Conservation (phyloP, 345 rosid genomes). For the Nasturtium officinale region DNA sequence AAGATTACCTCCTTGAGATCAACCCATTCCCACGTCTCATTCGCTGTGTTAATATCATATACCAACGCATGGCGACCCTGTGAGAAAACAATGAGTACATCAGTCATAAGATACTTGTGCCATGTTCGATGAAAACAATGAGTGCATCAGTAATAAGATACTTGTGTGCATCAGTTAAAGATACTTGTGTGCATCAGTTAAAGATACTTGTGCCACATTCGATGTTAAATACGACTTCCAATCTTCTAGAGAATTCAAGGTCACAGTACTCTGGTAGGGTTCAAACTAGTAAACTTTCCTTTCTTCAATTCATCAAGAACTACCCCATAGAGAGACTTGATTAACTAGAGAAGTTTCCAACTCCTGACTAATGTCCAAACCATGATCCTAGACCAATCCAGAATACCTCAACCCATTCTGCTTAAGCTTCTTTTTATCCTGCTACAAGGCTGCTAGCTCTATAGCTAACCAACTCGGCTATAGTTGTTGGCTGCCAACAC, state of each 20-base stretch:
- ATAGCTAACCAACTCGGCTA: background rate
- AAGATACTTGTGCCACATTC: too few relatives aligned
- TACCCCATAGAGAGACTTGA: slow-evolving; percentile 1
- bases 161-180: too few relatives aligned
- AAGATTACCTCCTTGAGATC: slow-evolving; percentile 81
- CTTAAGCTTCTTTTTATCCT: background rate
- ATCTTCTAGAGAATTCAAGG: background rate
- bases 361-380: background rate
- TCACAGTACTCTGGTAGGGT: background rate
- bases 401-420: background rate
- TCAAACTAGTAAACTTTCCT: background rate
- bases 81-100: slow-evolving; percentile 21
- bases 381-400: slow-evolving; percentile 4
- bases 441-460: background rate
- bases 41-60: slow-evolving; percentile 65
- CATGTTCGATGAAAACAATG: background rate
- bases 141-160: too few relatives aligned
- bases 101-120: background rate
- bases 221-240: background rate
- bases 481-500: background rate
- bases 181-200: too few relatives aligned
- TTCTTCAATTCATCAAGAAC: slow-evolving; percentile 7
- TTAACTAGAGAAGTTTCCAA: background rate
- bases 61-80: slow-evolving; percentile 89
- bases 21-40: slow-evolving; percentile 97